A percentile compares a stretch with the other conserved stretches of the same genome.
These are phyloP conservation scores for Zalaria obscura DNA, from an alignment of 2,329 filamentous ascomycete species.

Conservation along the genomic window DNA sequence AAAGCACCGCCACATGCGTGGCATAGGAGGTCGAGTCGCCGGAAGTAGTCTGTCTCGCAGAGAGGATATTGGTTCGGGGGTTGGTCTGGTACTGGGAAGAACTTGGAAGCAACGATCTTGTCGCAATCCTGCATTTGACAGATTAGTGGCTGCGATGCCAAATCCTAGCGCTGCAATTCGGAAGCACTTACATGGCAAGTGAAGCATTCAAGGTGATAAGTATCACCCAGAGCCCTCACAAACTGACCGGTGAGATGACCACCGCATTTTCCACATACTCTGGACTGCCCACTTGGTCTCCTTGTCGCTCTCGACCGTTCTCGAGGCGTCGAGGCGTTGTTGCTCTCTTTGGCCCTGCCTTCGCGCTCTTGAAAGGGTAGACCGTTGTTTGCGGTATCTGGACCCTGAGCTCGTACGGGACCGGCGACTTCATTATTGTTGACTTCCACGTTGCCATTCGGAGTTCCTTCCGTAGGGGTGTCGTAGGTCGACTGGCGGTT, in stretches of 20 bases:
- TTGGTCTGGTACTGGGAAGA: slow-evolving; percentile 92
- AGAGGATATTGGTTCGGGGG: slow-evolving; percentile 83
- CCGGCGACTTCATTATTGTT: too few relatives aligned
- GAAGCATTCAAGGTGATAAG: slow-evolving; percentile 95
- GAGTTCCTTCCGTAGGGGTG: too few relatives aligned
- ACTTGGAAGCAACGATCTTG: slow-evolving; percentile 94
- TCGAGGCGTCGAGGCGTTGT: not conserved
- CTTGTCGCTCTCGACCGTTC: slow-evolving; percentile 3
- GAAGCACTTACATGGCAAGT: slow-evolving; percentile 67
- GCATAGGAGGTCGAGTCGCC: slow-evolving; percentile 78
- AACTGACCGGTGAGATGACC: slow-evolving; percentile 87
- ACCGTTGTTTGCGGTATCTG: too few relatives aligned
- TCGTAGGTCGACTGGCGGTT: too few relatives aligned
- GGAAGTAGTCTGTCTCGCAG: slow-evolving; percentile 96
- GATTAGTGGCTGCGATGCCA: slow-evolving; percentile 8
- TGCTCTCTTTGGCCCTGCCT: not conserved
- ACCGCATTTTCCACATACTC: slow-evolving; percentile 66
- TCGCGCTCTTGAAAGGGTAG: not conserved
- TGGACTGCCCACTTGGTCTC: slow-evolving; percentile 20
- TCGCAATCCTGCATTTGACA: slow-evolving; percentile 69
- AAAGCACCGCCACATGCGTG: slow-evolving; percentile 84
- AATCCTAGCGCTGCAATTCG: slow-evolving; percentile 1
- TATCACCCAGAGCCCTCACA: slow-evolving; percentile 82
- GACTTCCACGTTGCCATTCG: too few relatives aligned
- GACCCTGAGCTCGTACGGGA: too few relatives aligned